Evolutionary conservation across 2,329 filamentous ascomycete species (phyloP), one percentile per base, ranked within the genome.

Genomic region (Pseudocercospora fuligena): DNA sequence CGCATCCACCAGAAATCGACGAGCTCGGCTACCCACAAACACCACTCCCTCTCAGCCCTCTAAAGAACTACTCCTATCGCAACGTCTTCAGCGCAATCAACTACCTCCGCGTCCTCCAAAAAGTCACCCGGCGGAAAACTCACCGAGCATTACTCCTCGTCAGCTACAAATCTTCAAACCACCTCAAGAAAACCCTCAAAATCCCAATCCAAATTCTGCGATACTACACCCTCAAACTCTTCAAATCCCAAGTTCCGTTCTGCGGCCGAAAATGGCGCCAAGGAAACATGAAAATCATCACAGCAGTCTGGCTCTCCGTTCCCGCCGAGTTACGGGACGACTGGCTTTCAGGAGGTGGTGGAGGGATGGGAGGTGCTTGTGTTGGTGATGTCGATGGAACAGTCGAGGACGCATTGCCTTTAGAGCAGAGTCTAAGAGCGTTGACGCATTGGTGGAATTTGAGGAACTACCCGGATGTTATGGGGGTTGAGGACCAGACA

Each of bases 201-300:
- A 91, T 97, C 23, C 94, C 94, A 0, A 93, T 99, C 75, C 90
- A 90, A 1, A 87, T 93, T 74, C 85, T 99, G 47, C 89, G 95
- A 5, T 89, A 97, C 51, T 98, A 98, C 82, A 97, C 95, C 0
- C 87, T 99, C 73, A 99, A 99, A 81, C 86, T 99, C 0, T 98
- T 98, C 89, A 99, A 99, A 80, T 95, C 93, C 67, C 95, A 99
- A 80, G 95, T 99, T 4, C 95, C 95, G 0, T 99, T 97, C 83
- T 98, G 94, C 79, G 94, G 95, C 23, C 90, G 95, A 51, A 99
- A 99, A 82, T 99, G 95, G 95, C 90, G 95, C 14, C 95, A 98
- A 82, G 90, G 89, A 73, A 98, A 99, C 80, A 99, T 99, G 95
- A 92, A 94, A 63, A 94, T 98, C 75, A 99, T 99, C 76, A 99